Evolutionary conservation across 169 alveolate species (phyloP).

Genomic region (Eimeria praecox): DNA sequence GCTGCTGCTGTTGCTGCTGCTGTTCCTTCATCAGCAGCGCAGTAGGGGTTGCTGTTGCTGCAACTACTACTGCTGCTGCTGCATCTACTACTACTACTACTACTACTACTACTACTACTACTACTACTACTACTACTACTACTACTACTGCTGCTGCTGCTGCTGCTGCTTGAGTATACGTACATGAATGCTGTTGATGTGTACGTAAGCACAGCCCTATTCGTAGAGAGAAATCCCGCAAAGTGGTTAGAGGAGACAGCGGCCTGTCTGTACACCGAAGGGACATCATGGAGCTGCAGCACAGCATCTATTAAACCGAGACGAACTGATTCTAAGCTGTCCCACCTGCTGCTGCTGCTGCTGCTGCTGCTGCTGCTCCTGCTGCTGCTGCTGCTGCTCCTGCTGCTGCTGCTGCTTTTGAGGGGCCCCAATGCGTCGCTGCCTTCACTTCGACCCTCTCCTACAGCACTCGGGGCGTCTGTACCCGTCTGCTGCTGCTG

Average conservation of each 20-base stretch:
- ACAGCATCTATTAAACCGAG: conserved; percentile 44
- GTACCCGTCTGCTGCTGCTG: not conserved
- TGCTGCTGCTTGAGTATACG: not conserved
- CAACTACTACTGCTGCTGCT: too few species aligned
- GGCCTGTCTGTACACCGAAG: not conserved
- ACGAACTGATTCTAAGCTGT: not conserved
- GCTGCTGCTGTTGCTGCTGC: conserved; percentile 34
- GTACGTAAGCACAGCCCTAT: conserved; percentile 25
- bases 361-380: conserved; percentile 55
- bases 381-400: conserved; percentile 71
- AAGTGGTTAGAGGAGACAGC: conserved; percentile 58
- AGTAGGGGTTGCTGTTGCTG: not conserved
- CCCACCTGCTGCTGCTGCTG: not conserved
- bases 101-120: not conserved
- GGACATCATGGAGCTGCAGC: conserved; percentile 64
- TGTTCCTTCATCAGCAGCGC: not conserved
- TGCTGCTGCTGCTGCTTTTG: conserved; percentile 10
- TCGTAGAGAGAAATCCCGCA: conserved; percentile 39
- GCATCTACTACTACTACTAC: not conserved
- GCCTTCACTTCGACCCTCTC: not conserved
- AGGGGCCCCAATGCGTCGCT: not conserved
- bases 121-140: not conserved
- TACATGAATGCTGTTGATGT: conserved; percentile 35
- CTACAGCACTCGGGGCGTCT: not conserved
- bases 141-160: conserved; percentile 2